Percentiles rank a stretch among this genome's conserved stretches.
phyloP scores from a whole-genome alignment of 768 basidiomycete genomes.

The Mycena rosella region DNA sequence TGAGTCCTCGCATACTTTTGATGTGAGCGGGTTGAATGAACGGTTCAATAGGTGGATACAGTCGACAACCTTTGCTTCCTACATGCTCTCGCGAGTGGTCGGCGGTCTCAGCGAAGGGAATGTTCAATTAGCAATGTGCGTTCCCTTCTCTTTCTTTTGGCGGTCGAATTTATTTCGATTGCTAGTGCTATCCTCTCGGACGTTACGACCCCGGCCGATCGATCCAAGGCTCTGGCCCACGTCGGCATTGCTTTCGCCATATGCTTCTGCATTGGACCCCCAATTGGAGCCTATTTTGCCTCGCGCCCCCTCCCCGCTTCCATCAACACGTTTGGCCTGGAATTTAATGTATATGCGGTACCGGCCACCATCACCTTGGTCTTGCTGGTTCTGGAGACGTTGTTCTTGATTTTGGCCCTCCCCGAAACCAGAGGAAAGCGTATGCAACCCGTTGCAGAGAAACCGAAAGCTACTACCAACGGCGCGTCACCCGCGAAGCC shows the following conservation, averaged over 20 bases:
- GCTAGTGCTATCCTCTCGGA: conserved; percentile 94
- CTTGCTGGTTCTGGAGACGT: conserved; percentile 83
- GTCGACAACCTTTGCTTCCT: conserved; percentile 91
- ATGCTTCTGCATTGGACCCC: conserved; percentile 93
- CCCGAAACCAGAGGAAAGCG: conserved; percentile 86
- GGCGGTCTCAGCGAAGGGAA: conserved; percentile 98
- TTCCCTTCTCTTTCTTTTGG: conserved; percentile 32
- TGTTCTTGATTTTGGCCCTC: conserved; percentile 78
- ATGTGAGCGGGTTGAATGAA: conserved; percentile 14
- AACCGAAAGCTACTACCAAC: conserved; percentile 32
- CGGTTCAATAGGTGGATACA: conserved; percentile 79
- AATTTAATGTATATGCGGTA: conserved; percentile 89
- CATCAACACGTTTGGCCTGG: conserved; percentile 65
- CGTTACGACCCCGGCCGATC: conserved; percentile 82
- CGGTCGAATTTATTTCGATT: conserved; percentile 6
- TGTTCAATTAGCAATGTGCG: conserved; percentile 94
- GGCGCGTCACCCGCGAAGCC: conserved; percentile 39
- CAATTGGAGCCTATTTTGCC: conserved; percentile 96
- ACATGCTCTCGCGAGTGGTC: conserved; percentile 89
- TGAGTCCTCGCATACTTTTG: conserved; percentile 55
- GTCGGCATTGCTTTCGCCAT: conserved; percentile 97
- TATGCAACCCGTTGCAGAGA: conserved; percentile 40
- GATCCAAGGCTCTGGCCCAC: conserved; percentile 89
- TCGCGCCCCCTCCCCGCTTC: conserved; percentile 81
- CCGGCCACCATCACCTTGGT: conserved; percentile 90